Percentiles rank a stretch among this genome's conserved stretches.
Evolutionary conservation across 2,329 filamentous ascomycete species (phyloP).

Genomic region (Venturia aucupariae): DNA sequence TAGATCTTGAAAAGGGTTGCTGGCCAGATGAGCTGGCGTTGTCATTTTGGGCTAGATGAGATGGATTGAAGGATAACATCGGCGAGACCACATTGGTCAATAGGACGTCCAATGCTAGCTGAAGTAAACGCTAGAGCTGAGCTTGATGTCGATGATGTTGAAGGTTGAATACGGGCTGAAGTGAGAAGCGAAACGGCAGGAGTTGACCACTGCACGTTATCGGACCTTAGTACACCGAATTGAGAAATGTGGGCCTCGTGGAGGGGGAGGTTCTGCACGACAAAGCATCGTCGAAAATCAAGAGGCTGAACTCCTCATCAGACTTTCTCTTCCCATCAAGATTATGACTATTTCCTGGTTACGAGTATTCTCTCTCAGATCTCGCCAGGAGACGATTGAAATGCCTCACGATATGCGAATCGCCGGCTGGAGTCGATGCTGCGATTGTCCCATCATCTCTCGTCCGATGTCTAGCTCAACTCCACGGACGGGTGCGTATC

Average conservation of each 20-base stretch:
- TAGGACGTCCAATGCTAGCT: not conserved
- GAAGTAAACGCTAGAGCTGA: not conserved
- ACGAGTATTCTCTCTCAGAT: not conserved
- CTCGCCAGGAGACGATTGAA: not conserved
- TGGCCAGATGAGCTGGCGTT: slow-evolving; percentile 10
- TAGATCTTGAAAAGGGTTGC: slow-evolving; percentile 27
- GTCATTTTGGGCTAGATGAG: not conserved
- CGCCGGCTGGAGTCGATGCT: not conserved
- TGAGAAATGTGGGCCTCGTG: not conserved
- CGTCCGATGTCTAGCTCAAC: not conserved
- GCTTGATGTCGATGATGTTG: not conserved
- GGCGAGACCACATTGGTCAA: not conserved
- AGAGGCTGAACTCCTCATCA: not conserved
- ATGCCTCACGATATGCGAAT: not conserved
- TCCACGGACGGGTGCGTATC: too few species aligned
- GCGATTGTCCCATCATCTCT: not conserved
- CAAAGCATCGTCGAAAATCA: not conserved
- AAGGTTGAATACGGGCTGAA: not conserved
- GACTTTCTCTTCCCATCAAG: not conserved
- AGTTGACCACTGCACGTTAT: not conserved
- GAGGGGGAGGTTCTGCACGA: not conserved
- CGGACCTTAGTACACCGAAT: not conserved
- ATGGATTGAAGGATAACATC: not conserved
- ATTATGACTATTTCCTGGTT: not conserved
- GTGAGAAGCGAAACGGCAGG: not conserved